Percentiles rank a stretch among this genome's conserved stretches.
Conservation (phyloP, 2,329 filamentous ascomycete genomes). For the Biscogniauxia mediterranea region DNA sequence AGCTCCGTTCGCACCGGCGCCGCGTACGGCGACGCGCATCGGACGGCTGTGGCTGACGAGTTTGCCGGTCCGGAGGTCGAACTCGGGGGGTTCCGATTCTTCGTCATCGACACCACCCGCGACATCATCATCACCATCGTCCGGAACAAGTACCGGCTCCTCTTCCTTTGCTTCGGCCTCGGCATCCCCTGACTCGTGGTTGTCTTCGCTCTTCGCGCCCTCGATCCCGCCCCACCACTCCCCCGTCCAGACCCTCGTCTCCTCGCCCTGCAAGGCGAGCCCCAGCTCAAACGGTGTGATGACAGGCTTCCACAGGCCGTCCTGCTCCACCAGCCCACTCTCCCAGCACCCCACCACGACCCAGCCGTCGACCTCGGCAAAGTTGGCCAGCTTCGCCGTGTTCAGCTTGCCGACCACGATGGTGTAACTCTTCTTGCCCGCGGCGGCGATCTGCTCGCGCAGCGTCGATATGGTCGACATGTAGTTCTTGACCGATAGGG, state of each 20-base stretch:
- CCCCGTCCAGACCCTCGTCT: slow-evolving; percentile 77
- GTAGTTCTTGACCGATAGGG: slow-evolving; percentile 88
- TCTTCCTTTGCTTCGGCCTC: slow-evolving; percentile 18
- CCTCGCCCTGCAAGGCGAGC: slow-evolving; percentile 72
- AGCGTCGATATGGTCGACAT: slow-evolving; percentile 75
- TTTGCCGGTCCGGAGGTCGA: slow-evolving; percentile 84
- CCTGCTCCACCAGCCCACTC: slow-evolving; percentile 85
- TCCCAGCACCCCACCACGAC: slow-evolving; percentile 98
- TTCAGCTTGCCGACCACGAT: slow-evolving; percentile 97
- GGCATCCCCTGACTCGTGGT: slow-evolving; percentile 25
- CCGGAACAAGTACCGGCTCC: slow-evolving; percentile 20
- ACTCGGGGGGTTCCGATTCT: slow-evolving; percentile 82
- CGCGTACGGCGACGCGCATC: slow-evolving; percentile 53
- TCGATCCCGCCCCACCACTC: slow-evolving; percentile 89
- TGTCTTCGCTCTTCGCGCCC: slow-evolving; percentile 51
- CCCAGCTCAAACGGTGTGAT: slow-evolving; percentile 94
- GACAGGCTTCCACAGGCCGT: slow-evolving; percentile 83
- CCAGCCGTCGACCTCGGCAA: slow-evolving; percentile 93
- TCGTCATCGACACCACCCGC: slow-evolving; percentile 55
- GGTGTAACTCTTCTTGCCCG: slow-evolving; percentile 93
- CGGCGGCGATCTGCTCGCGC: slow-evolving; percentile 67
- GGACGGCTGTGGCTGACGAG: slow-evolving; percentile 78
- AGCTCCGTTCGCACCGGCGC: slow-evolving; percentile 20
- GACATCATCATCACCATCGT: slow-evolving; percentile 24
- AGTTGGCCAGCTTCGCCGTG: slow-evolving; percentile 93